Conservation (phyloP, 257 asterid species). For the Solanum pimpinellifolium region DNA sequence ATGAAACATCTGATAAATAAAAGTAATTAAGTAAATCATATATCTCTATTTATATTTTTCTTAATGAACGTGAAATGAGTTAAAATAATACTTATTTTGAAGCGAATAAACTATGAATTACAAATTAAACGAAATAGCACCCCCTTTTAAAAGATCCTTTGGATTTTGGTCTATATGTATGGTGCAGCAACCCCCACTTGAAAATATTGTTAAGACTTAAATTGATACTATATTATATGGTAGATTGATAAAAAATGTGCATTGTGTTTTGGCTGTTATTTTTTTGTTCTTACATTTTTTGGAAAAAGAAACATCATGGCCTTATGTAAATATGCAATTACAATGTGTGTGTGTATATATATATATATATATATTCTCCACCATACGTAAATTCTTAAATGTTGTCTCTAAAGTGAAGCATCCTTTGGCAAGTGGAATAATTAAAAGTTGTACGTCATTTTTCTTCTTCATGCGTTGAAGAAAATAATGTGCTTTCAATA, state of each 20-base stretch:
- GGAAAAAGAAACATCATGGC: background rate
- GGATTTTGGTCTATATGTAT: background rate
- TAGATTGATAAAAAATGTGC: background rate
- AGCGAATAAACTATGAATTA: fast-evolving
- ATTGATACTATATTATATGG: background rate
- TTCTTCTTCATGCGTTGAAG: background rate
- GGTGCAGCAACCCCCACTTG: background rate
- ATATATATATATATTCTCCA: background rate
- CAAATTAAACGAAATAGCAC: background rate
- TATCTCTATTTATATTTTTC: too few species aligned
- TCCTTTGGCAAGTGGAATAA: background rate
- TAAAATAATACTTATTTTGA: too few species aligned
- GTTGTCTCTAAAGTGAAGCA: background rate
- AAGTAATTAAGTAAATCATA: background rate
- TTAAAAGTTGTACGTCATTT: background rate
- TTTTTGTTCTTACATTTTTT: background rate
- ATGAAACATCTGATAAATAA: too few species aligned
- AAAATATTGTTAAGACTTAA: background rate
- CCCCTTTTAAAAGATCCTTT: background rate
- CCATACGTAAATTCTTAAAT: background rate
- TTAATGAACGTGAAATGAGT: too few species aligned
- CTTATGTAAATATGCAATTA: background rate
- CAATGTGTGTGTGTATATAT: too few species aligned
- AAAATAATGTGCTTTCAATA: background rate
- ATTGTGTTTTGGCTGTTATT: background rate